phyloP scores from a whole-genome alignment of 2,329 filamentous ascomycete genomes.

The Huntiella moniliformis region DNA sequence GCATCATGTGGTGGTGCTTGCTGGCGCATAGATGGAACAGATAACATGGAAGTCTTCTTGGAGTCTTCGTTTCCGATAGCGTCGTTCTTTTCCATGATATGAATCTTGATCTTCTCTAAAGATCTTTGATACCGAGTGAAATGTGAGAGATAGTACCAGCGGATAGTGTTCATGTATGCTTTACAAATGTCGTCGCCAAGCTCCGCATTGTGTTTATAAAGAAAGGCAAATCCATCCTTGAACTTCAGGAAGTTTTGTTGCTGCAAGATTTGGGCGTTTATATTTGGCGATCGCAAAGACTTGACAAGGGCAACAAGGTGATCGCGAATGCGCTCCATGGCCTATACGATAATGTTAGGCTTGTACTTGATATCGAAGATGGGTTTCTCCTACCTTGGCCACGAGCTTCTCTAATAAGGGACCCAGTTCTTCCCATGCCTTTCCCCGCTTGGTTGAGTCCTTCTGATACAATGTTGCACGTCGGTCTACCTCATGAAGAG shows the following conservation, averaged over 20 bases:
- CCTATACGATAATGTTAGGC: constrained; percentile 26
- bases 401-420: constrained; percentile 72
- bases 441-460: constrained; percentile 45
- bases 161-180: constrained; percentile 96
- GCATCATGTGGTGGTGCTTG: constrained; percentile 56
- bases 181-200: constrained; percentile 78
- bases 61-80: constrained; percentile 59
- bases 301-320: constrained; percentile 91
- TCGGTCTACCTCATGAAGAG: constrained; percentile 67
- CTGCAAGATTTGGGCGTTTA: constrained; percentile 93
- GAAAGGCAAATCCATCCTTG: constrained; percentile 72
- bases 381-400: constrained; percentile 41
- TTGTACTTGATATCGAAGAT: background rate
- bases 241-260: constrained; percentile 79
- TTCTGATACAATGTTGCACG: constrained; percentile 54
- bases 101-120: constrained; percentile 67
- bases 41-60: constrained; percentile 42
- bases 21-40: constrained; percentile 19
- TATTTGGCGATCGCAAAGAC: constrained; percentile 78
- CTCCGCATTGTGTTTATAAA: constrained; percentile 63
- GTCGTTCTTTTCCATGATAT: constrained; percentile 66
- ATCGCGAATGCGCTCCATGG: constrained; percentile 84
- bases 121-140: constrained; percentile 76
- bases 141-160: constrained; percentile 90
- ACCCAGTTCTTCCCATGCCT: constrained; percentile 65